phyloP scores from a whole-genome alignment of 2,329 filamentous ascomycete species.

The Beauveria bassiana region DNA sequence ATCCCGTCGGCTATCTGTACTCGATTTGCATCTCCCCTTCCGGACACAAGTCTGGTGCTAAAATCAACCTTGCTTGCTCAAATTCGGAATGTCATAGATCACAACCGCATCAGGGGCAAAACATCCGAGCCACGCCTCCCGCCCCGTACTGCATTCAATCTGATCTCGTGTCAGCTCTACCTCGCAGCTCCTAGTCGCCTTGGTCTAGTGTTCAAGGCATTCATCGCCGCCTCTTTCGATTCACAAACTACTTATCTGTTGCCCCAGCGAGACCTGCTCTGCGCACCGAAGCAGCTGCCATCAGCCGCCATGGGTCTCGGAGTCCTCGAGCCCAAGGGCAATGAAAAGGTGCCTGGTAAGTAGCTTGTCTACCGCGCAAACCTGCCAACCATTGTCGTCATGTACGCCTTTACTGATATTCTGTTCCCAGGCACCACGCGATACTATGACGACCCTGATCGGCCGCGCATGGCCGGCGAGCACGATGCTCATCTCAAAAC shows the following conservation, averaged over 20 bases:
- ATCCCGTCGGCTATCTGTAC: too few species aligned
- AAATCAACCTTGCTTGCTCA: neutral
- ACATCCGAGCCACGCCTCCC: neutral
- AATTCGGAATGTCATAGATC: neutral
- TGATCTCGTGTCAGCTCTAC: neutral
- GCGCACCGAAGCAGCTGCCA: neutral
- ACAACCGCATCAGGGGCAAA: neutral
- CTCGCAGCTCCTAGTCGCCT: neutral
- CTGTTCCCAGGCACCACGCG: conserved; percentile 45
- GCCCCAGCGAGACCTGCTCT: neutral
- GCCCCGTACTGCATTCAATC: neutral
- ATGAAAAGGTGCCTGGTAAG: conserved; percentile 68
- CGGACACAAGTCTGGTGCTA: too few species aligned
- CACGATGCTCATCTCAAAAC: conserved; percentile 55
- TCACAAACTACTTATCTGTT: neutral
- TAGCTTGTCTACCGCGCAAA: neutral
- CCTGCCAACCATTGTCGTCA: neutral
- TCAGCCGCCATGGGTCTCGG: conserved; percentile 44
- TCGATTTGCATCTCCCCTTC: too few species aligned
- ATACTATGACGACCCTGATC: conserved; percentile 54
- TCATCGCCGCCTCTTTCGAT: neutral
- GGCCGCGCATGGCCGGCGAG: conserved; percentile 33
- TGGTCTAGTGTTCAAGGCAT: neutral
- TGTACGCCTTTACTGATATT: neutral
- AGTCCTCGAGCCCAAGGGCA: conserved; percentile 59